Base-by-base conservation (phyloP, 1,284 basidiomycete species). In the Trichosporon coremiiforme region DNA sequence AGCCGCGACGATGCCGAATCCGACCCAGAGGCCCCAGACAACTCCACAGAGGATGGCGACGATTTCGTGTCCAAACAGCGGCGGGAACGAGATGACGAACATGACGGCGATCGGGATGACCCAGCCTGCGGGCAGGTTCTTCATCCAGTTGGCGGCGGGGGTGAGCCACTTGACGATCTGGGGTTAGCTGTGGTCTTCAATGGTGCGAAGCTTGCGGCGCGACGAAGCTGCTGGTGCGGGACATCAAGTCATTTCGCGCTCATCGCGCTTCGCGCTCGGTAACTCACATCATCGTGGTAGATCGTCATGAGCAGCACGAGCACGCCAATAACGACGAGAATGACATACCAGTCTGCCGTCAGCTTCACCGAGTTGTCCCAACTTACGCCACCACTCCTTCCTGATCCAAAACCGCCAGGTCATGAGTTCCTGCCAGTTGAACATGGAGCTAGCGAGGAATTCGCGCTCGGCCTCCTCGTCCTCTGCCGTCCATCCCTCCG, bases 51-150 rank as follows among this genome's bases (percentile, higher is more conserved):
- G 71, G 38, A 84, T 75, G n/a, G 77, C 78, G 20, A 82, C 75
- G 69, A 81, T 82, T 76, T 80, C 81, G 35, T 82, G 80, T 15
- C 81, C 83, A 50, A 83, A 81, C n/a, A 84, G 68, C 2, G 83
- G 83, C 2, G 83, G 83, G 71, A 84, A 84, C 41, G 79, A 81
- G 29, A 84, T 70, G 63, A 82, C 74, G 67, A 84, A 80, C 47
- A 70, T 75, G 90, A 90, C 47, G 62, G 84, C 91, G 64, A 95
- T 92, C 1, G 94, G 93, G 57, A 96, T 92, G 17, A 90, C 81
- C 90, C 90, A 95, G 20, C 94, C 93, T 53, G 78, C 85, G 10
- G 83, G 79, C 20, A 86, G 72, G 38, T 82, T 77, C 72, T 89
- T 87, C 78, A 92, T 84, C 86, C 88, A 89, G 33, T 86, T 84